Conservation (phyloP, 306 rosid species). For the Rosa multiflora region DNA sequence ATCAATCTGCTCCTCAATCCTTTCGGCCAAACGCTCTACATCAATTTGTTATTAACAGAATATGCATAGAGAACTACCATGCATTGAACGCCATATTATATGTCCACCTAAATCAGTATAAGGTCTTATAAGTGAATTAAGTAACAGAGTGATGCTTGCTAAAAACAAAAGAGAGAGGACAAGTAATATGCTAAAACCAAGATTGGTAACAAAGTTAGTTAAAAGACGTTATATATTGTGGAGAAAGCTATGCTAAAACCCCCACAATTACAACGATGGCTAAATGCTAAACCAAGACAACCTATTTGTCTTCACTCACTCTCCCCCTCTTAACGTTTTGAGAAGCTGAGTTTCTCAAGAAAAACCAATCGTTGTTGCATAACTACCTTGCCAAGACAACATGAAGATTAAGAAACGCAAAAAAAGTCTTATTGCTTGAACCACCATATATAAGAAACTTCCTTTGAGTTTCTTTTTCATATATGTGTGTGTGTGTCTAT, state of each 20-base stretch:
- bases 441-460: no score
- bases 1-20: no score
- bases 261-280: neutral
- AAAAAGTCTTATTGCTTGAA: neutral
- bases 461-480: no score
- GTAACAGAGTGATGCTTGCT: neutral
- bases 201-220: neutral
- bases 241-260: neutral
- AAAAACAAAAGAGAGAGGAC: neutral
- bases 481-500: no score
- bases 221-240: slow-evolving; percentile 3
- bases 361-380: neutral
- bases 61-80: neutral
- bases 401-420: neutral
- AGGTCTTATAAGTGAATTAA: neutral
- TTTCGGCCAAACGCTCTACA: no score
- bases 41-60: neutral
- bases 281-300: neutral
- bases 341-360: slow-evolving; percentile 8
- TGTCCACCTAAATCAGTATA: neutral
- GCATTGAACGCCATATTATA: neutral
- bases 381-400: slow-evolving; percentile 7
- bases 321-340: neutral
- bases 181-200: neutral
- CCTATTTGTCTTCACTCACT: neutral